These are phyloP conservation scores for Solanum chaucha DNA, from an alignment of 257 asterid genomes.

Conservation along the genomic window DNA sequence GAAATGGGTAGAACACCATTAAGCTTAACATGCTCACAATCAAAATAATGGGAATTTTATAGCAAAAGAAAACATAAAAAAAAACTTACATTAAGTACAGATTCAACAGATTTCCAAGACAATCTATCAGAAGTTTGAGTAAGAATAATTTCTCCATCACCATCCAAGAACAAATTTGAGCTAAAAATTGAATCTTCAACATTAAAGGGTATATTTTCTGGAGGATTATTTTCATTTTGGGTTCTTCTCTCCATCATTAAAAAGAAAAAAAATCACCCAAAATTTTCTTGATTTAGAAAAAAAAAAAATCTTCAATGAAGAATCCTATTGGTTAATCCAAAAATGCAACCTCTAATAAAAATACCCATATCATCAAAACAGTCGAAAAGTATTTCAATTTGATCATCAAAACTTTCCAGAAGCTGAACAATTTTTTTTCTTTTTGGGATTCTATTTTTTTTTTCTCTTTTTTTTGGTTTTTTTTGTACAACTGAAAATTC, in stretches of 20 bases:
- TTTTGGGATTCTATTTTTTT: too few species aligned
- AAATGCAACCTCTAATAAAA: not conserved
- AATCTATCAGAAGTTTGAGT: conserved; percentile 41
- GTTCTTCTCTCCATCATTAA: conserved; percentile 37
- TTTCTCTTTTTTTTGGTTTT: accelerated
- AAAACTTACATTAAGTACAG: conserved; percentile 37
- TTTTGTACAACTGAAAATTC: too few species aligned
- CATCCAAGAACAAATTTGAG: conserved; percentile 50
- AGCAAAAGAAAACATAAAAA: not conserved
- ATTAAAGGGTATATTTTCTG: conserved; percentile 20
- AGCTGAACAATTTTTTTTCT: too few species aligned
- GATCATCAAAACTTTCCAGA: not conserved
- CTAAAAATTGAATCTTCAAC: conserved; percentile 28
- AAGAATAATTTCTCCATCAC: conserved; percentile 64
- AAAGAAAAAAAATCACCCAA: not conserved
- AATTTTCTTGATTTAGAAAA: not conserved
- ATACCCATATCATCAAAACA: not conserved
- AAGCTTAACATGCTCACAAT: not conserved
- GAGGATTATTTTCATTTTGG: conserved; percentile 20
- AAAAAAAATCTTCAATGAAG: not conserved
- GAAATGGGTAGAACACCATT: not conserved
- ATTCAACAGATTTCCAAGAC: conserved; percentile 56
- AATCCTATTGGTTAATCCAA: not conserved
- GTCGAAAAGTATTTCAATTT: not conserved
- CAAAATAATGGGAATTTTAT: not conserved